Evolutionary conservation across 2,329 filamentous ascomycete genomes (phyloP).

Genomic region (Lecanoromycetidae sp.): DNA sequence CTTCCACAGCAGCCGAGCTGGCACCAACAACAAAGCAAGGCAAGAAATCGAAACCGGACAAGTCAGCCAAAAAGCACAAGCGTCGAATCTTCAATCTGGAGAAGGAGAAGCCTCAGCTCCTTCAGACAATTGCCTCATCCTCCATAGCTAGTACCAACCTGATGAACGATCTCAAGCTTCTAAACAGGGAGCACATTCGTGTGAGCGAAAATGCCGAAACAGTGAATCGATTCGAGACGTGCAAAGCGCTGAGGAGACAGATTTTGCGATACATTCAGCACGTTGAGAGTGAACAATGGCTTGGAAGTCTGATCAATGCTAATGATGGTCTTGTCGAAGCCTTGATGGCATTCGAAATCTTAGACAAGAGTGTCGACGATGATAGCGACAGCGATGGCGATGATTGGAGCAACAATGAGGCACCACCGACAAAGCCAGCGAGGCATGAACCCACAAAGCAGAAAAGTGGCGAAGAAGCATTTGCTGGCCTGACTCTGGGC

Average conservation of each 20-base stretch:
- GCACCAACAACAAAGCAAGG: slow-evolving; percentile 26
- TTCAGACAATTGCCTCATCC: slow-evolving; percentile 76
- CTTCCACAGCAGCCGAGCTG: slow-evolving; percentile 29
- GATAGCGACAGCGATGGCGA: slow-evolving; percentile 56
- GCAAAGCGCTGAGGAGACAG: slow-evolving; percentile 72
- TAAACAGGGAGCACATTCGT: slow-evolving; percentile 78
- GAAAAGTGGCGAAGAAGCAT: slow-evolving; percentile 28
- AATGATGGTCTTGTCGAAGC: slow-evolving; percentile 94
- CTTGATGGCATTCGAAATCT: slow-evolving; percentile 85
- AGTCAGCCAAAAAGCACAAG: slow-evolving; percentile 45
- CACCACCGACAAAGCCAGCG: slow-evolving; percentile 18
- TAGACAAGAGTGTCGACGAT: slow-evolving; percentile 54
- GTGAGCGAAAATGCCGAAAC: slow-evolving; percentile 75
- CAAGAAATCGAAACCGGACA: slow-evolving; percentile 27
- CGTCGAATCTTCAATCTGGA: slow-evolving; percentile 66
- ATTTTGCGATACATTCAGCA: slow-evolving; percentile 87
- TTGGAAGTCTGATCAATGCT: slow-evolving; percentile 79
- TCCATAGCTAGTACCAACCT: slow-evolving; percentile 87
- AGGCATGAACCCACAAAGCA: slow-evolving; percentile 7
- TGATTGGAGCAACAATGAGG: slow-evolving; percentile 5
- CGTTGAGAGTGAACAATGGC: slow-evolving; percentile 80
- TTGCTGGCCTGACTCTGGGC: slow-evolving; percentile 30
- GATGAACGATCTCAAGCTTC: slow-evolving; percentile 71
- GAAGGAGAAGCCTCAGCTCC: slow-evolving; percentile 75
- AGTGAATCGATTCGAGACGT: slow-evolving; percentile 66